Percentiles rank a stretch among this genome's conserved stretches.
These are phyloP conservation scores for Mentha longifolia DNA, from an alignment of 257 asterid genomes.

Conservation along the genomic window DNA sequence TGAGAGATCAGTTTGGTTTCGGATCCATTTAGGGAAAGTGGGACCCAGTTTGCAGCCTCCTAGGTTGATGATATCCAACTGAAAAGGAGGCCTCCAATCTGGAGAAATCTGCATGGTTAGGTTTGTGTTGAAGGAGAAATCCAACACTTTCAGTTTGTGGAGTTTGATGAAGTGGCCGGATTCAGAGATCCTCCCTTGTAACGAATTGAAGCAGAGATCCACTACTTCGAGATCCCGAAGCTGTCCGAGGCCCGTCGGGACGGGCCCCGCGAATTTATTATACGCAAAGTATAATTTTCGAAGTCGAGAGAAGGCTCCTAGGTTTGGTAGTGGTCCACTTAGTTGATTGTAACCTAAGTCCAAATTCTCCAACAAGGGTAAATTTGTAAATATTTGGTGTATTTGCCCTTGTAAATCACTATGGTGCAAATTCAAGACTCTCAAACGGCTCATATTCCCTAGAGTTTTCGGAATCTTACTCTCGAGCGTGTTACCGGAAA, in stretches of 20 bases:
- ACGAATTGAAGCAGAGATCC: conserved; percentile 24
- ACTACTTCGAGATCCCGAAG: conserved; percentile 20
- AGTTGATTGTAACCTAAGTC: conserved; percentile 1
- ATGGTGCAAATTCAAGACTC: neutral
- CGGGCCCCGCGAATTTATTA: neutral
- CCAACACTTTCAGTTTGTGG: neutral
- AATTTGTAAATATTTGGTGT: neutral
- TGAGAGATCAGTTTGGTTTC: conserved; percentile 15
- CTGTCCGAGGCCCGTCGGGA: conserved; percentile 12
- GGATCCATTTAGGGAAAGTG: conserved; percentile 44
- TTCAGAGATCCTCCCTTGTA: conserved; percentile 36
- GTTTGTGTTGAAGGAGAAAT: conserved; percentile 30
- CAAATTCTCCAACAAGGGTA: neutral
- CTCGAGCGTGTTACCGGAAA: neutral
- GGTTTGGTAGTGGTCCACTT: neutral
- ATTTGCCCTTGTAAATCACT: neutral
- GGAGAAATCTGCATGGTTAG: neutral
- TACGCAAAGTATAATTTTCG: neutral
- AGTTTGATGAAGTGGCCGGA: conserved; percentile 23
- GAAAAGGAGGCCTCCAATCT: neutral
- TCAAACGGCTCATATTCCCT: neutral
- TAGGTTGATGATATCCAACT: neutral
- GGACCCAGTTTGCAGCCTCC: conserved; percentile 1
- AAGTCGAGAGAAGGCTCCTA: neutral
- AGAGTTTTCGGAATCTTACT: neutral